Conservation (phyloP, 345 rosid genomes). For the Carallia brachiata region DNA sequence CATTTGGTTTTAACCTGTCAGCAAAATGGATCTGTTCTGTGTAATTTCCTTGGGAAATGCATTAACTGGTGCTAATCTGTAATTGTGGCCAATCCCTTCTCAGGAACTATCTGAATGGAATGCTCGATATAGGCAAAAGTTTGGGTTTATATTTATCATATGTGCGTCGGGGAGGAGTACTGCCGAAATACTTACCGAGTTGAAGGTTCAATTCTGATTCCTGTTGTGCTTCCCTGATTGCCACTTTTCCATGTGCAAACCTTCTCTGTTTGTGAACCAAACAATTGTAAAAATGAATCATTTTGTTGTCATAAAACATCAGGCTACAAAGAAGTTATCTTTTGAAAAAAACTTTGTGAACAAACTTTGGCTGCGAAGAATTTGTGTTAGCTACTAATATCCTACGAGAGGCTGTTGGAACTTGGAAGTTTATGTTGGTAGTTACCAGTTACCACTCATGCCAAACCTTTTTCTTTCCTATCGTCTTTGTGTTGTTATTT, state of each 20-base stretch:
- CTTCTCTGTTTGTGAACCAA: background rate
- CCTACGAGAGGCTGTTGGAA: too few species aligned
- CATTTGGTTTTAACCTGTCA: background rate
- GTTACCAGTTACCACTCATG: background rate
- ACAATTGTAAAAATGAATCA: background rate
- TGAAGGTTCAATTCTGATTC: constrained; percentile 52
- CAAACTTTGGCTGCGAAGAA: too few species aligned
- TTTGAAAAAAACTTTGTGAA: too few species aligned
- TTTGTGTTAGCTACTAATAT: too few species aligned
- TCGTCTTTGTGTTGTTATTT: background rate
- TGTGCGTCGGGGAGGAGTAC: constrained; percentile 77
- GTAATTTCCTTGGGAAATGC: background rate
- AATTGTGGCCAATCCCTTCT: constrained; percentile 2
- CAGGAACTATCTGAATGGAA: constrained; percentile 83
- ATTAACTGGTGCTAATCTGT: background rate
- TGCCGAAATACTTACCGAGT: constrained; percentile 63
- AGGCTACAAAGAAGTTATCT: too few species aligned
- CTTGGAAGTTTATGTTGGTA: too few species aligned
- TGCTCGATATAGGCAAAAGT: constrained; percentile 53
- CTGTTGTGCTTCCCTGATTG: background rate
- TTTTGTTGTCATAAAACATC: too few species aligned
- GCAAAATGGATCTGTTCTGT: too few species aligned
- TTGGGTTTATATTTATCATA: constrained; percentile 75
- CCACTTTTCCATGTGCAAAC: background rate
- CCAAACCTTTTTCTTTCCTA: background rate